A percentile compares a stretch with the other conserved stretches of the same genome.
Conservation (phyloP, 306 rosid genomes). For the Medicago arabica region DNA sequence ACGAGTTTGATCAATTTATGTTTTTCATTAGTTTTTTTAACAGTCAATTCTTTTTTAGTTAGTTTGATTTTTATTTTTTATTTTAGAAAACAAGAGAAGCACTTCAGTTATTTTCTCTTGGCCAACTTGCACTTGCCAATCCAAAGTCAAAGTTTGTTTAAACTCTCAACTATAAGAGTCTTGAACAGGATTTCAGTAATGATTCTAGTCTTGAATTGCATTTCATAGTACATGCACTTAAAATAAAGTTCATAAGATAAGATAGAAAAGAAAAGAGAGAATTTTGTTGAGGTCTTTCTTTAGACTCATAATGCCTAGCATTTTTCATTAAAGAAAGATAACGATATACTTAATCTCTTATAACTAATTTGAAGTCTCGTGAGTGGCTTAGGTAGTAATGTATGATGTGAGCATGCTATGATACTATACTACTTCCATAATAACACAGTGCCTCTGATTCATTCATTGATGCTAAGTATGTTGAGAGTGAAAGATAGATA, state of each 20-base stretch:
- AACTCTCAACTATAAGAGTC: no score
- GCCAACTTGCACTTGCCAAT: no score
- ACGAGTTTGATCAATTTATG: no score
- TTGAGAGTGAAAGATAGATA: conserved; percentile 41
- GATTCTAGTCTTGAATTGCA: no score
- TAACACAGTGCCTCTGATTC: conserved; percentile 21
- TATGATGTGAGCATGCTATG: conserved; percentile 23
- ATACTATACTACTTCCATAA: background rate
- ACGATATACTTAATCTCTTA: background rate
- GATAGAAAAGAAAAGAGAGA: background rate
- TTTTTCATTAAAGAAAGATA: background rate
- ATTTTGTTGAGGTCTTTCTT: background rate
- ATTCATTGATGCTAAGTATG: conserved; percentile 26
- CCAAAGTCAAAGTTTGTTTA: no score
- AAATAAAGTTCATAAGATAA: background rate
- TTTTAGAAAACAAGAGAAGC: no score
- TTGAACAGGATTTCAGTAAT: no score
- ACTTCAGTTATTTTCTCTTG: no score
- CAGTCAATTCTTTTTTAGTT: no score
- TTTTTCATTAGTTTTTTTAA: no score
- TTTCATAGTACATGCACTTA: background rate
- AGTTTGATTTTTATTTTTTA: no score
- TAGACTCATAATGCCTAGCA: background rate
- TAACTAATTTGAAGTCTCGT: background rate
- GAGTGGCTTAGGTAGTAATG: background rate